Evolutionary conservation across 495 filamentous ascomycete genomes (phyloP).

Genomic region (Aspergillus wentii): DNA sequence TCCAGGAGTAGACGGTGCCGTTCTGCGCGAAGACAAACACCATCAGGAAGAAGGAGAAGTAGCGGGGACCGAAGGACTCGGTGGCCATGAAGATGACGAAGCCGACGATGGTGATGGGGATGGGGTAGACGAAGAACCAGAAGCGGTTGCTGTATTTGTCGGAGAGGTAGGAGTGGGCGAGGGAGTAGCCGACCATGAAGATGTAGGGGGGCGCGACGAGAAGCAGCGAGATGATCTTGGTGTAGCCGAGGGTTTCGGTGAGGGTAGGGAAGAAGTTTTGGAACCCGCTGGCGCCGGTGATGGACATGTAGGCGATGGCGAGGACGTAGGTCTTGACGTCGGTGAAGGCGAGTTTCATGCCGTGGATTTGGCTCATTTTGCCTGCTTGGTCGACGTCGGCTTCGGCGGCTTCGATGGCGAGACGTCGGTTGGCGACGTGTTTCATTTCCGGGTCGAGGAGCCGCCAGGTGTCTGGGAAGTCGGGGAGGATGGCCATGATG

Average conservation of each 20-base stretch:
- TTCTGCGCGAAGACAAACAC: conserved; percentile 51
- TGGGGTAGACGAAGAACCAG: conserved; percentile 50
- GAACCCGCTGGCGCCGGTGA: conserved; percentile 47
- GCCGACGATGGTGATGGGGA: conserved; percentile 44
- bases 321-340: conserved; percentile 49
- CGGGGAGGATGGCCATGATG: conserved; percentile 39
- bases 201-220: conserved; percentile 51
- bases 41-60: conserved; percentile 52
- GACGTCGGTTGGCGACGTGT: conserved; percentile 44
- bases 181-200: conserved; percentile 49
- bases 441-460: conserved; percentile 42
- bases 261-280: conserved; percentile 54
- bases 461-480: conserved; percentile 47
- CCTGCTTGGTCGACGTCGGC: conserved; percentile 46
- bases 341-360: conserved; percentile 46
- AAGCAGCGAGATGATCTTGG: conserved; percentile 37
- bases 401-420: conserved; percentile 42
- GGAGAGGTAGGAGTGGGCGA: conserved; percentile 40
- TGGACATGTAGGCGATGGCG: conserved; percentile 46
- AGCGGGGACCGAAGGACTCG: conserved; percentile 42
- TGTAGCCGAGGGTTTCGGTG: conserved; percentile 37
- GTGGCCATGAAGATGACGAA: conserved; percentile 48
- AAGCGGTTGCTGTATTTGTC: conserved; percentile 42
- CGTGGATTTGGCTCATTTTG: conserved; percentile 41
- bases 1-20: conserved; percentile 51